Base-by-base conservation (phyloP, 768 basidiomycete genomes). In the Russula sp. region DNA sequence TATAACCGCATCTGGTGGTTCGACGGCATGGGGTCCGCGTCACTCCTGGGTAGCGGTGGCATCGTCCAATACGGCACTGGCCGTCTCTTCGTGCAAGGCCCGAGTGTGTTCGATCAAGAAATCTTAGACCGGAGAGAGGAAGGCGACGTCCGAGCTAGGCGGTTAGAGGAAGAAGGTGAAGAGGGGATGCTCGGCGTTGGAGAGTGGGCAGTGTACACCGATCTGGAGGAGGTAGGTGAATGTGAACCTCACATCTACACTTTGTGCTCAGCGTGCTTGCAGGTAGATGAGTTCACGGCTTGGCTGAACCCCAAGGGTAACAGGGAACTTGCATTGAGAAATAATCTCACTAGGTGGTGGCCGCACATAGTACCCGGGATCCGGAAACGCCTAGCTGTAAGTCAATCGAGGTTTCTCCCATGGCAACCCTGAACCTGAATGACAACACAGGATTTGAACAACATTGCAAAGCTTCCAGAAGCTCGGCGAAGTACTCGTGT, bases 1-100 rank as follows among this genome's bases (percentile, higher is more conserved):
- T 90, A 91, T 72, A 96, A 97, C 73, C 86, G 92, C 36, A 80
- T 97, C 64, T 99, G 96, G 96, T 99, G 96, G 96, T 92, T 98
- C 73, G 96, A 99, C 75, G 96, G 96, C 11, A 84, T 94, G 81
- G 96, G 96, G 8, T 86, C 88, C 6, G 88, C 87, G 53, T 86
- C 88, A 51, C 76, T 96, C 58, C 79, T 93, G 62, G 88, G 87
- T 46, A 86, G 84, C 67, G 90, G 90, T 18, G 90, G 90, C 4
- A 83, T 86, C 32, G 83, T 88, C 32, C 83, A 88, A 73, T 96
- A 92, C 71, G 93, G 94, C 11, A 87, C 94, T 22, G 97, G 94
- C 6, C 79, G 96, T 58, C 72, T 99, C 54, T 97, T 98, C 73
- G 75, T 99, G 32, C 97, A 99, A 75, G 97, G 96, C 0, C 92